Conservation (phyloP, 352 stramenopile genomes). For the Phytophthora palmivora region DNA sequence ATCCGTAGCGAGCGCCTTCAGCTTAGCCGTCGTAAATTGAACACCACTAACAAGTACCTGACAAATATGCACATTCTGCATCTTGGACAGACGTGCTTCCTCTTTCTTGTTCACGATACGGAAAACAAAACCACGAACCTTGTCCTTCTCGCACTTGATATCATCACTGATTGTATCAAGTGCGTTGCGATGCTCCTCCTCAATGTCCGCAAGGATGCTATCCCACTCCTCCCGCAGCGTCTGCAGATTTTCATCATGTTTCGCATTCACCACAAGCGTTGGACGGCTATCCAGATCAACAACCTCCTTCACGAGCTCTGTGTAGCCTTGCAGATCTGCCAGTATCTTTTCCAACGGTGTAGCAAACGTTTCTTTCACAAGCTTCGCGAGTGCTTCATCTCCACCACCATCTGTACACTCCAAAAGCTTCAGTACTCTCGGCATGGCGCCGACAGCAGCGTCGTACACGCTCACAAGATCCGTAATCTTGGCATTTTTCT, state of each 20-base stretch:
- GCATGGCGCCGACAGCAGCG: constrained; percentile 71
- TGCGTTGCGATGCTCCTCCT: constrained; percentile 80
- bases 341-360: constrained; percentile 64
- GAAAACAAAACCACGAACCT: constrained; percentile 93
- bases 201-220: constrained; percentile 70
- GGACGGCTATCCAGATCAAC: constrained; percentile 84
- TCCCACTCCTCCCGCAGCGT: constrained; percentile 81
- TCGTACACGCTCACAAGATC: constrained; percentile 89
- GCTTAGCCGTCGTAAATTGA: constrained; percentile 96
- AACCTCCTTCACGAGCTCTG: constrained; percentile 83
- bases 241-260: constrained; percentile 86
- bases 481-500: constrained; percentile 77
- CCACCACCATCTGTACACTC: constrained; percentile 30
- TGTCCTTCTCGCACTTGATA: constrained; percentile 94
- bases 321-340: constrained; percentile 67
- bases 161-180: constrained; percentile 74
- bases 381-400: constrained; percentile 42
- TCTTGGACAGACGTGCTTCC: constrained; percentile 89
- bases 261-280: constrained; percentile 82
- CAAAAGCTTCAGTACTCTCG: constrained; percentile 65
- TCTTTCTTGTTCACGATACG: constrained; percentile 95
- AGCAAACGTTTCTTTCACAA: constrained; percentile 60
- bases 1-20: constrained; percentile 87
- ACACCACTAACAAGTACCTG: constrained; percentile 97
- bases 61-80: constrained; percentile 92